Evolutionary conservation across 768 basidiomycete species (phyloP), one percentile per base, ranked within the genome.

Genomic region (Calocera viscosa): DNA sequence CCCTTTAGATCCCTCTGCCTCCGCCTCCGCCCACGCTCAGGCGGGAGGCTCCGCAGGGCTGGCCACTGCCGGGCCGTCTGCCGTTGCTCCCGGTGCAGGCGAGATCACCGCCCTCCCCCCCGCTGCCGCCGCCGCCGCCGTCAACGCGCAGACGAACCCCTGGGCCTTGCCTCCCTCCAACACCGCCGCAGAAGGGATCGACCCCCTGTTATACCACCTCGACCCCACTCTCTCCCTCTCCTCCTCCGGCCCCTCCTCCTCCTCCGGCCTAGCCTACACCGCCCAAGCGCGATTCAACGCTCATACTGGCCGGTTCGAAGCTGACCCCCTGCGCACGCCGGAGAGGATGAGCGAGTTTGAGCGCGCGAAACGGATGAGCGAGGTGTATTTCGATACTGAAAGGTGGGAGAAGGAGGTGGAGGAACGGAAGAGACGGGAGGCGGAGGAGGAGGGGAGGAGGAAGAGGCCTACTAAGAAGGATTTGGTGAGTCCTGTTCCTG

Each of bases 381-480:
- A 87, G 72, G 88, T 90, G 71, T 93, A 90, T 76, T 93, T 93
- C 69, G 90, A 93, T 69, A 86, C 90, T 24, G 81, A 80, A n/a
- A 82, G 81, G 60, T 93, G 90, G 90, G 86, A 91, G 75, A 70
- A 82, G 65, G 83, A 91, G 32, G 80, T 89, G 1, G 88, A 83
- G 30, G 74, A 79, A 64, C 74, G 80, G 33, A 69, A 73, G 47
- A 63, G 33, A 22, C 69, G 78, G 65, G 79, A 80, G 65, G 84
- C 81, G 19, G 83, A 77, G 60, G 80, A 79, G 17, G 82, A 82
- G 24, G 88, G 84, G 80, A 91, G 90, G 79, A 81, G 87, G 70
- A 91, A 91, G 76, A 77, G 83, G 65, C 88, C 86, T 2, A 83
- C 83, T 53, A 93, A 91, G 82, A 90, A 89, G 76, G 90, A 93